phyloP scores from a whole-genome alignment of 2,329 filamentous ascomycete genomes.

The Dichotomopilus funicola region DNA sequence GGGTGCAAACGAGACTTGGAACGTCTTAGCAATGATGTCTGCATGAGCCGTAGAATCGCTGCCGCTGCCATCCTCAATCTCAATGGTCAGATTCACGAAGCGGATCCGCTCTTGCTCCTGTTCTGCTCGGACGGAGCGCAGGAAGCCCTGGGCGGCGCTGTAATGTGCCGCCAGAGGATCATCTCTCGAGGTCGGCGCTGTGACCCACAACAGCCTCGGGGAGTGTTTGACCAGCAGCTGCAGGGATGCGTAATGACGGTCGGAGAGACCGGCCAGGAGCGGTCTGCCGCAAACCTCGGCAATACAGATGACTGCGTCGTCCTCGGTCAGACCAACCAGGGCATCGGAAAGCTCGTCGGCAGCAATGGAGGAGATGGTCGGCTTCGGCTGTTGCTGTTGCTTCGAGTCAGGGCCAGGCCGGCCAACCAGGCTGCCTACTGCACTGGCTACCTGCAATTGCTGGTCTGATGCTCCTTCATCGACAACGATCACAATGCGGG shows the following conservation, averaged over 20 bases:
- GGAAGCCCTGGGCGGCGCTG: not conserved
- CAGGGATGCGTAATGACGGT: not conserved
- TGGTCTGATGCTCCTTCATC: not conserved
- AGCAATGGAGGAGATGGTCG: not conserved
- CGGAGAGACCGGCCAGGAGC: not conserved
- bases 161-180: not conserved
- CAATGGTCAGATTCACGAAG: not conserved
- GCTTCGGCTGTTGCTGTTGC: not conserved
- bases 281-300: not conserved
- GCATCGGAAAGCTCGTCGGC: not conserved
- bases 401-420: not conserved
- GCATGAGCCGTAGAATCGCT: not conserved
- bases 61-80: not conserved
- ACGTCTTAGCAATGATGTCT: not conserved
- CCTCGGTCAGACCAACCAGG: not conserved
- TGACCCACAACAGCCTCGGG: not conserved
- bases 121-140: constrained; percentile 1
- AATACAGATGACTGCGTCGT: not conserved
- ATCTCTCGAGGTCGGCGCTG: not conserved
- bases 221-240: not conserved
- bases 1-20: not conserved
- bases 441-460: not conserved
- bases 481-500: not conserved
- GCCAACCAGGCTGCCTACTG: not conserved
- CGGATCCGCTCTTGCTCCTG: not conserved